Percentiles rank a stretch among this genome's conserved stretches.
Conservation (phyloP, 345 rosid species). For the Lepidium africanum region DNA sequence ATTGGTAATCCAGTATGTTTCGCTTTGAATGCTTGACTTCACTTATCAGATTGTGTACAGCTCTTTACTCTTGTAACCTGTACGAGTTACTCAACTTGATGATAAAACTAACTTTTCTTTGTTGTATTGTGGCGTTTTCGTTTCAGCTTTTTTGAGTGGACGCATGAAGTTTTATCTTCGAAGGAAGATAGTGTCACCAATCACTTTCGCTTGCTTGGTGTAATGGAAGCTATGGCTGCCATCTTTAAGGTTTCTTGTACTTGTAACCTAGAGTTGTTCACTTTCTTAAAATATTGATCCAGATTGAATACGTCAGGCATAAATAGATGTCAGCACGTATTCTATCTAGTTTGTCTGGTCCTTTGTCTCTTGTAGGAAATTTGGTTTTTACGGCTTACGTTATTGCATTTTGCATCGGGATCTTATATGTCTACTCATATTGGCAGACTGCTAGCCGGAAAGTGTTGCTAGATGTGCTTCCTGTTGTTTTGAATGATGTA, state of each 20-base stretch:
- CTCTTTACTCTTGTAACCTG: not conserved
- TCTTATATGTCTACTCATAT: constrained; percentile 25
- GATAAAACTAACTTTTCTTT: not conserved
- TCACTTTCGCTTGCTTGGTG: constrained; percentile 74
- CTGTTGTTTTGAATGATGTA: constrained; percentile 51
- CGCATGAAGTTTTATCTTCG: constrained; percentile 59
- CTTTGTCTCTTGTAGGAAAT: not conserved
- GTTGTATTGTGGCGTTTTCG: not conserved
- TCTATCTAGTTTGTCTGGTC: not conserved
- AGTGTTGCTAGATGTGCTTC: constrained; percentile 52
- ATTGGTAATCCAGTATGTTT: not conserved
- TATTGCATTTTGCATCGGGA: not conserved
- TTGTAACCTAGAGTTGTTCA: not conserved
- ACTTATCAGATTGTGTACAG: not conserved
- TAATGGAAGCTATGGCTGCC: constrained; percentile 76
- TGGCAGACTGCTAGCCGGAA: constrained; percentile 69
- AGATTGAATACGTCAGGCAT: not conserved
- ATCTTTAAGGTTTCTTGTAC: constrained; percentile 64
- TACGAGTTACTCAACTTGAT: not conserved
- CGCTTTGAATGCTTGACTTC: not conserved
- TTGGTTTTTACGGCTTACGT: not conserved
- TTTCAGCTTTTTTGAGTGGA: constrained; percentile 73
- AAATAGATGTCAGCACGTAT: not conserved
- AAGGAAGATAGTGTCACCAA: constrained; percentile 42
- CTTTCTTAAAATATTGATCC: not conserved